phyloP scores from a whole-genome alignment of 768 basidiomycete genomes.

The Mycena polygramma region DNA sequence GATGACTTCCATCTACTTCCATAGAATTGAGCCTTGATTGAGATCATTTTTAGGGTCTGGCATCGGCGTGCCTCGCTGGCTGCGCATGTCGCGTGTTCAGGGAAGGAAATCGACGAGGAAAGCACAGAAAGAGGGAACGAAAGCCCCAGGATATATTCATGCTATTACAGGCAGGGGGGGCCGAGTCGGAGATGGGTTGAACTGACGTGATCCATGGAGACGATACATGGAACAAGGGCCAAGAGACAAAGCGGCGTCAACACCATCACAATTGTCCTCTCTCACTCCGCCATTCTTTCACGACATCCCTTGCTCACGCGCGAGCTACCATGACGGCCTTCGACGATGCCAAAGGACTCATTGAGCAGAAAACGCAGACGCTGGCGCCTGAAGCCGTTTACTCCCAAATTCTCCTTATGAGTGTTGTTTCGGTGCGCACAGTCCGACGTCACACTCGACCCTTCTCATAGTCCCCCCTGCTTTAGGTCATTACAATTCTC shows the following conservation, averaged over 20 bases:
- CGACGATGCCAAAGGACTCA: conserved; percentile 54
- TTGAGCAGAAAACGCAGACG: conserved; percentile 66
- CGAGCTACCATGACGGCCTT: conserved; percentile 50
- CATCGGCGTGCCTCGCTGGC: neutral
- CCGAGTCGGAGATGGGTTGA: neutral
- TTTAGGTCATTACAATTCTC: conserved; percentile 73
- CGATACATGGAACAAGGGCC: neutral
- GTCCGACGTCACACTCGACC: neutral
- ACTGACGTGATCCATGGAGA: neutral
- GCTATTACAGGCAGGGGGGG: neutral
- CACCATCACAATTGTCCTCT: conserved; percentile 3
- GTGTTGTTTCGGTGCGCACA: conserved; percentile 73
- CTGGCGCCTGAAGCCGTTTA: conserved; percentile 86
- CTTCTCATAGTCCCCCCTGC: conserved; percentile 23
- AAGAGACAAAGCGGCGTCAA: neutral
- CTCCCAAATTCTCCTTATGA: conserved; percentile 84
- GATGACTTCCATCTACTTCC: neutral
- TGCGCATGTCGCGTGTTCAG: conserved; percentile 12
- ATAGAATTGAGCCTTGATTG: neutral
- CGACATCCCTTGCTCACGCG: neutral
- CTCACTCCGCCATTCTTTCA: conserved; percentile 21
- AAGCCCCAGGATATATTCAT: neutral
- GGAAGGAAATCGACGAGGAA: neutral
- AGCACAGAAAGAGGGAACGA: neutral
- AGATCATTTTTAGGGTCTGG: conserved; percentile 7